Base-by-base conservation (phyloP, 2,329 filamentous ascomycete genomes). In the Diplodia intermedia region DNA sequence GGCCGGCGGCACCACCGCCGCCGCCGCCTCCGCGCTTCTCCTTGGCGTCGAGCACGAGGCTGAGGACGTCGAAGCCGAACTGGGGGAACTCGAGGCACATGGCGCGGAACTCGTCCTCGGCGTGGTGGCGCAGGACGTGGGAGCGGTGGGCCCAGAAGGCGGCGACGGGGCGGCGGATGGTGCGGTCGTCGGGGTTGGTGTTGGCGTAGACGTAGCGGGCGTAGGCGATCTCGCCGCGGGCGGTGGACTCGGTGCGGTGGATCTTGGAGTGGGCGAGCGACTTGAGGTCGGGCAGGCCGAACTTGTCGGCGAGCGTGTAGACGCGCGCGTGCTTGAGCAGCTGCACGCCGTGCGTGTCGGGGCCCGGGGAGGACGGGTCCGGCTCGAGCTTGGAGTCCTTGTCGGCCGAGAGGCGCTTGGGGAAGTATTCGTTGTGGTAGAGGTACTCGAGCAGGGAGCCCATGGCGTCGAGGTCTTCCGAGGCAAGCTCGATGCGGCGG, bases 21-120 rank as follows among this genome's bases (percentile, higher is more conserved):
- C 60, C 36, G 47, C 23, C 33, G 4, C n/a, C 15, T 26, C 60
- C 36, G 47, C 78, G 73, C 82, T 82, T 83, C 77, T 85, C 83
- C 72, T 82, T 80, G 71, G 79, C 78, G 73, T 85, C 83, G 15
- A 85, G 79, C 69, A 85, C 82, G 71, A 92, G 71, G 72, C 88
- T 93, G 69, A 97, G 87, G 67, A 98, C 91, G 79, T 97, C 94
- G 82, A 94, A 97, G 75, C 91, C 91, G 77, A 97, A 97, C 77
- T 96, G 91, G 20, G 94, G 94, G 77, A 90, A 93, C 81, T 97
- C 91, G 77, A 97, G 82, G 81, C 94, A 97, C 80, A 97, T 88
- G 55, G 86, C 79, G 78, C 90, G 89, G 86, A 97, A 97, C 80
- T 96, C 92, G 7, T 88, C 86, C 79, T 96, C 92, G 47, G 93